Conservation (phyloP, 1,139 yeast genomes). For the Ashbya aceris region DNA sequence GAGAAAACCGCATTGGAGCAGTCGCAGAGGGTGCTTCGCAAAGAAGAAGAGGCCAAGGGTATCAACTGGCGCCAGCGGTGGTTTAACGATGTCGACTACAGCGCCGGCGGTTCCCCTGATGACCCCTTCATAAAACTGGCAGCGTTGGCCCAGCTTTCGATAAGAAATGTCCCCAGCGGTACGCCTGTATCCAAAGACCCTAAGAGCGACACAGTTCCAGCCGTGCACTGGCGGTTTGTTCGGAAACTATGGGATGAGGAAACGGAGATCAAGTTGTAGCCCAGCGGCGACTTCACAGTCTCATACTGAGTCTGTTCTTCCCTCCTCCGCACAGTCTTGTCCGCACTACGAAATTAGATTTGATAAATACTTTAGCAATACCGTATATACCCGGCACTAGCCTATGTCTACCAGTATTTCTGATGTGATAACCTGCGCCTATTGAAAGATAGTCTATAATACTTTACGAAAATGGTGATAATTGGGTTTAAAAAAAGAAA, state of each 20-base stretch:
- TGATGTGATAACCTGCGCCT: too few species aligned
- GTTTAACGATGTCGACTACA: slow-evolving; percentile 53
- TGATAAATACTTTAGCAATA: too few species aligned
- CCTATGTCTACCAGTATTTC: too few species aligned
- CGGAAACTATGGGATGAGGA: slow-evolving; percentile 50
- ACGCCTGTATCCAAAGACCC: slow-evolving; percentile 43
- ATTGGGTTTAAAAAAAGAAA: too few species aligned
- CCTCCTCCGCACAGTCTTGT: too few species aligned
- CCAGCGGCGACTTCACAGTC: too few species aligned
- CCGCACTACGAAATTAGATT: too few species aligned
- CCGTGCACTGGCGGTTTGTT: slow-evolving; percentile 63
- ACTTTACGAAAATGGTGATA: too few species aligned
- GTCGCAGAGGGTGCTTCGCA: slow-evolving; percentile 72
- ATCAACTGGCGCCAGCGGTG: slow-evolving; percentile 67
- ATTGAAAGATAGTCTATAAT: too few species aligned
- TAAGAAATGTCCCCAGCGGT: slow-evolving; percentile 61
- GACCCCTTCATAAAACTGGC: slow-evolving; percentile 47
- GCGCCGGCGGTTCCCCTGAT: slow-evolving; percentile 29
- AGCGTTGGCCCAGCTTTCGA: slow-evolving; percentile 47
- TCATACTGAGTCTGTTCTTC: too few species aligned
- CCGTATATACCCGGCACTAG: too few species aligned
- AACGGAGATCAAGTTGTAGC: slow-evolving; percentile 37
- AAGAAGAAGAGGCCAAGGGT: slow-evolving; percentile 55
- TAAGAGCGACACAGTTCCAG: slow-evolving; percentile 31
- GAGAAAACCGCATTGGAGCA: slow-evolving; percentile 75